Percentiles rank a stretch among this genome's conserved stretches.
Conservation (phyloP, 2,329 filamentous ascomycete species). For the Huntiella decipiens region DNA sequence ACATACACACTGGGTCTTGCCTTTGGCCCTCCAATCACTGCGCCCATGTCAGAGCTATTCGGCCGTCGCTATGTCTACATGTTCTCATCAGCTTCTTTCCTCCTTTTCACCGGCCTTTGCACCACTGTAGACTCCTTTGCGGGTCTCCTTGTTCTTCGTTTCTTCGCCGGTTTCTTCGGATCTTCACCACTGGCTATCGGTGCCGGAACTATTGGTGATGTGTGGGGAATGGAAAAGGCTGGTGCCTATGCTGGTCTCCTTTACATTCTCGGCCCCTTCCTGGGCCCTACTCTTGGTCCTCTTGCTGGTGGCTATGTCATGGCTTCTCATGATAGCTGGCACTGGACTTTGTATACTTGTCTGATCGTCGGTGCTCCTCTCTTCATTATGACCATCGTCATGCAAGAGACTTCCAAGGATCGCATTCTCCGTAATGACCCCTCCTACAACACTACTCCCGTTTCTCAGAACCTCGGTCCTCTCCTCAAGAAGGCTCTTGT, state of each 20-base stretch:
- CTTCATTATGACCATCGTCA: constrained; percentile 20
- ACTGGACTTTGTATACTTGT: constrained; percentile 34
- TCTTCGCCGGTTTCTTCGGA: constrained; percentile 34
- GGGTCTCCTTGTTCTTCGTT: constrained; percentile 33
- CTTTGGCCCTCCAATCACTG: constrained; percentile 39
- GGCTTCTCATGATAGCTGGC: constrained; percentile 26
- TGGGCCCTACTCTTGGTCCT: constrained; percentile 31
- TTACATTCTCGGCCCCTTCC: constrained; percentile 31
- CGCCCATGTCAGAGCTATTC: constrained; percentile 37
- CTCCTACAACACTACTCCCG: constrained; percentile 12
- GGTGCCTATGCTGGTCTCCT: constrained; percentile 23
- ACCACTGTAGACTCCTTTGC: constrained; percentile 28
- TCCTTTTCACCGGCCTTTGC: constrained; percentile 38
- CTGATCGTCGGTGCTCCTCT: constrained; percentile 26
- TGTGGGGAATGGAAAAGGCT: constrained; percentile 13
- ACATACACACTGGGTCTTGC: constrained; percentile 41
- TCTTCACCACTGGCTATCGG: constrained; percentile 30
- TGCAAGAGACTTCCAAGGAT: constrained; percentile 39
- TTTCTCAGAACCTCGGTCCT: constrained; percentile 13
- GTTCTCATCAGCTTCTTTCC: constrained; percentile 26
- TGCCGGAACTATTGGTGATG: constrained; percentile 30
- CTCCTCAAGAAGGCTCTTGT: constrained; percentile 26
- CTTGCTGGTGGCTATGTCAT: constrained; percentile 32
- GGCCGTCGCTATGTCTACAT: constrained; percentile 36
- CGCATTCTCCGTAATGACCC: constrained; percentile 24